Conservation (phyloP, 202 grass and related monocot genomes). For the Miscanthus sacchariflorus region DNA sequence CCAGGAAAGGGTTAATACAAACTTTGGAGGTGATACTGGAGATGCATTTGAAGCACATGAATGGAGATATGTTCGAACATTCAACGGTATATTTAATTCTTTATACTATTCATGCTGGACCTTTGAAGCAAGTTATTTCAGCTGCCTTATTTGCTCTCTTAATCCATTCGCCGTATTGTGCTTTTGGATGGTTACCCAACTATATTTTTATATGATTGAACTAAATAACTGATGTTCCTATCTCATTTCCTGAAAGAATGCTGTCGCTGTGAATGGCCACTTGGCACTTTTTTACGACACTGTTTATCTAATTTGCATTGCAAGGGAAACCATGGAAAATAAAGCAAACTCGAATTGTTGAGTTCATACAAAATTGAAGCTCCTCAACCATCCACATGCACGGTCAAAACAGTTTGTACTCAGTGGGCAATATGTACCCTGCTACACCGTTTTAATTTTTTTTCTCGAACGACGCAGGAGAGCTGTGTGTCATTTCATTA, state of each 20-base stretch:
- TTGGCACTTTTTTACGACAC: neutral
- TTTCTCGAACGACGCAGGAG: too few species aligned
- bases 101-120: slow-evolving; percentile 8
- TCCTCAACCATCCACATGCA: slow-evolving; percentile 10
- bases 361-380: slow-evolving; percentile 11
- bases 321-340: slow-evolving; percentile 31
- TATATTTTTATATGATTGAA: slow-evolving; percentile 20
- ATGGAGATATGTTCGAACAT: slow-evolving; percentile 89
- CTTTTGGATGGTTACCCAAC: slow-evolving; percentile 30
- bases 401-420: neutral
- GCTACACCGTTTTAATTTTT: neutral
- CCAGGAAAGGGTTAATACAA: slow-evolving; percentile 51
- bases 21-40: slow-evolving; percentile 69
- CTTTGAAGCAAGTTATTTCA: slow-evolving; percentile 28
- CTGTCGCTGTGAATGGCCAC: neutral
- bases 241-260: neutral
- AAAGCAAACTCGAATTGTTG: slow-evolving; percentile 1
- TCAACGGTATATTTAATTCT: slow-evolving; percentile 67
- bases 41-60: slow-evolving; percentile 92
- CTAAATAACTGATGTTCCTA: slow-evolving; percentile 7
- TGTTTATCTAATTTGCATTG: slow-evolving; percentile 29
- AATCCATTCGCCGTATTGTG: neutral
- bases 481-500: too few species aligned
- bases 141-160: slow-evolving; percentile 27
- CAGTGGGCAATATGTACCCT: neutral